Evolutionary conservation across 2,329 filamentous ascomycete genomes (phyloP).

Genomic region (Tolypocladium tundrense): DNA sequence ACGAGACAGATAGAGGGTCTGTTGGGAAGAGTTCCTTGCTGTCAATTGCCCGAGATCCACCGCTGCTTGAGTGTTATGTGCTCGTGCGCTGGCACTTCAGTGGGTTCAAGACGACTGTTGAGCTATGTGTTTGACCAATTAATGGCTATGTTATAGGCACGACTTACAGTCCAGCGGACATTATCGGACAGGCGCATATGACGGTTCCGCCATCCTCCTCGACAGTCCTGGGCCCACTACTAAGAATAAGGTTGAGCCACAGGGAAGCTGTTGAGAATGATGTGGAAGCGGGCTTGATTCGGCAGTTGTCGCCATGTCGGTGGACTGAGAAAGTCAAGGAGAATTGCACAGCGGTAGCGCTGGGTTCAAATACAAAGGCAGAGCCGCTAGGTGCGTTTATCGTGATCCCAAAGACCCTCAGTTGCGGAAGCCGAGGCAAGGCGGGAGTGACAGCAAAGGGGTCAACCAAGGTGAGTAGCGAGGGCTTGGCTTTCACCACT

Average conservation of each 20-base stretch:
- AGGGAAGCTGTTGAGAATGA: not conserved
- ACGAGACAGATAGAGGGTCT: conserved; percentile 56
- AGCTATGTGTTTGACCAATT: not conserved
- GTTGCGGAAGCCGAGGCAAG: too few species aligned
- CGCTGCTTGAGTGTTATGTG: conserved; percentile 90
- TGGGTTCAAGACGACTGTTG: conserved; percentile 50
- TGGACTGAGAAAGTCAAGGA: not conserved
- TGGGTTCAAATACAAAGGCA: not conserved
- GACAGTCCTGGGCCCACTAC: not conserved
- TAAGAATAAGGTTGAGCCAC: not conserved
- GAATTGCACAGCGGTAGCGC: not conserved
- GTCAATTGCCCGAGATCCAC: conserved; percentile 86
- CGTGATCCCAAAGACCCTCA: too few species aligned
- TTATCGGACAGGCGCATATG: not conserved
- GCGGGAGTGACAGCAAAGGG: too few species aligned
- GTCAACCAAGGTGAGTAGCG: too few species aligned
- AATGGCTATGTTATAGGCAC: not conserved
- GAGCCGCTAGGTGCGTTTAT: too few species aligned
- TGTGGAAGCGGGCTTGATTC: not conserved
- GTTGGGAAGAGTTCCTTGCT: conserved; percentile 79
- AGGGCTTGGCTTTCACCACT: too few species aligned
- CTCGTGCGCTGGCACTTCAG: conserved; percentile 78
- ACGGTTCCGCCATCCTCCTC: not conserved
- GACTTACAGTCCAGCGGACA: not conserved
- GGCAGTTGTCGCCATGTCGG: not conserved